phyloP scores from a whole-genome alignment of 2,329 filamentous ascomycete genomes.

The Lasiodiplodia sp. region DNA sequence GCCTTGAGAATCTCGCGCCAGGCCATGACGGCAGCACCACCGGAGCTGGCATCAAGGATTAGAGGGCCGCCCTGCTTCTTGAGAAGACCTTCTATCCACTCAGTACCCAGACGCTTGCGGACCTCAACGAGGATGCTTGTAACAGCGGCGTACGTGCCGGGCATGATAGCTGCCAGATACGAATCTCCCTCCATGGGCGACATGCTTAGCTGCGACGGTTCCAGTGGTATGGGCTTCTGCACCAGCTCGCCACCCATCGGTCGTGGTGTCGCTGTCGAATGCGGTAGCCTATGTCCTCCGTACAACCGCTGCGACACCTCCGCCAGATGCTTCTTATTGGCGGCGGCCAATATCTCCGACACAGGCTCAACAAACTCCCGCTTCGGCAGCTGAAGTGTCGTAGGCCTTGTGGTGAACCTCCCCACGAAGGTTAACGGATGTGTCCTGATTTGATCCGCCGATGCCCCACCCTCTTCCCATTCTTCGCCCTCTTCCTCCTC shows the following conservation, averaged over 20 bases:
- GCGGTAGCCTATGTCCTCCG: conserved; percentile 77
- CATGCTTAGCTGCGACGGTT: conserved; percentile 72
- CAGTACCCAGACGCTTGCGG: conserved; percentile 72
- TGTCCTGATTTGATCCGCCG: conserved; percentile 56
- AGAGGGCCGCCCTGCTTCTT: conserved; percentile 66
- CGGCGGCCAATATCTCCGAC: conserved; percentile 68
- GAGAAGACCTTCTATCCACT: conserved; percentile 73
- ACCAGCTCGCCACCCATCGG: conserved; percentile 59
- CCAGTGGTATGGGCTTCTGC: conserved; percentile 71
- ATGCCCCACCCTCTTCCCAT: conserved; percentile 35
- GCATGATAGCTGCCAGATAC: conserved; percentile 73
- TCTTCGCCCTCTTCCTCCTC: conserved; percentile 40
- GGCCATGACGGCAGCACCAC: conserved; percentile 75
- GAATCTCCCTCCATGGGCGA: conserved; percentile 77
- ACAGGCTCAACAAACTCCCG: conserved; percentile 75
- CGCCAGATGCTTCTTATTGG: conserved; percentile 74
- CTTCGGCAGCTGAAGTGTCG: conserved; percentile 77
- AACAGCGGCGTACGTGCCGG: conserved; percentile 73
- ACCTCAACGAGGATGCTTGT: conserved; percentile 75
- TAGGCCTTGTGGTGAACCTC: conserved; percentile 76
- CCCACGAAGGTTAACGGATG: conserved; percentile 79
- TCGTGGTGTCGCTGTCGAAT: conserved; percentile 75
- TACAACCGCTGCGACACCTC: conserved; percentile 76
- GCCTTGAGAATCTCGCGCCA: conserved; percentile 81
- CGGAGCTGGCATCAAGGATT: conserved; percentile 77